Percentiles rank a stretch among this genome's conserved stretches.
Conservation (phyloP, 1,139 yeast genomes). For the Blastobotrys ciferrii region DNA sequence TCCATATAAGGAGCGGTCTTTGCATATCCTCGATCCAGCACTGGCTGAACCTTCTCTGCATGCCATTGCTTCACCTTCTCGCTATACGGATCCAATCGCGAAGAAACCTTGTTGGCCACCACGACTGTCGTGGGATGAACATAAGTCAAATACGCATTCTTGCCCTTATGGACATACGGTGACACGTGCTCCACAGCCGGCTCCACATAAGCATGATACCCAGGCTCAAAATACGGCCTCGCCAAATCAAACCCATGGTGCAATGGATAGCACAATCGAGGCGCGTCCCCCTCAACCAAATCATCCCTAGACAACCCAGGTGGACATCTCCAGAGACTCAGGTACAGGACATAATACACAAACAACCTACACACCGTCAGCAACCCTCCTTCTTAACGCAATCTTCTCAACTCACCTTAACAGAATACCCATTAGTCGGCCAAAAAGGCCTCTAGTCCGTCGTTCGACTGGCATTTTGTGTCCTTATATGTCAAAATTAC, state of each 20-base stretch:
- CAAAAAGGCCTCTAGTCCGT: not conserved
- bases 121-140: conserved; percentile 23
- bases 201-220: conserved; percentile 24
- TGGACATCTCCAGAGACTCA: conserved; percentile 32
- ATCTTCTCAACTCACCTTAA: not conserved
- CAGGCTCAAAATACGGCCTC: conserved; percentile 23
- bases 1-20: conserved; percentile 15
- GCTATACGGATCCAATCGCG: conserved; percentile 19
- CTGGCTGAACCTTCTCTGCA: conserved; percentile 14
- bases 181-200: conserved; percentile 24
- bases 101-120: conserved; percentile 11
- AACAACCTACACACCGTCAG: conserved; percentile 24
- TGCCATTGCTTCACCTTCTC: conserved; percentile 17
- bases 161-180: conserved; percentile 25
- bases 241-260: conserved; percentile 20
- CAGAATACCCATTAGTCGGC: not conserved
- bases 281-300: conserved; percentile 16
- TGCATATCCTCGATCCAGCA: conserved; percentile 8
- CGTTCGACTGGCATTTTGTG: conserved; percentile 3
- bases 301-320: conserved; percentile 12
- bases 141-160: conserved; percentile 19
- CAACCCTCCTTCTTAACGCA: not conserved
- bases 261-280: conserved; percentile 28
- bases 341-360: conserved; percentile 29
- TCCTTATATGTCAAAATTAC: not conserved